phyloP scores from a whole-genome alignment of 1,139 yeast species.

The Yamadazyma spencermartinsiae region DNA sequence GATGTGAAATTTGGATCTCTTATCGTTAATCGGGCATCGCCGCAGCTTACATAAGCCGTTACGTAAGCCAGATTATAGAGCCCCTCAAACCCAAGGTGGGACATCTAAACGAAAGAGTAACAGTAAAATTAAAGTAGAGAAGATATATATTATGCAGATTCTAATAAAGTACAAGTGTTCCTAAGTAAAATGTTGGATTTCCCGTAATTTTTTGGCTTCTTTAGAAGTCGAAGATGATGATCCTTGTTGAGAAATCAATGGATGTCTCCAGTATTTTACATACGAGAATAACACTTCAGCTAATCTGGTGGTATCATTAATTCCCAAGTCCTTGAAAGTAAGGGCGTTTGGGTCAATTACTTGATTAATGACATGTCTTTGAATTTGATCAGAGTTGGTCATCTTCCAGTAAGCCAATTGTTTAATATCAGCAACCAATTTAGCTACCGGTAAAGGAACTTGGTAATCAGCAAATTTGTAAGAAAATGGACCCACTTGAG shows the following conservation, averaged over 20 bases:
- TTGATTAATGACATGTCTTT: slow-evolving; percentile 74
- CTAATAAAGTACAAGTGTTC: neutral
- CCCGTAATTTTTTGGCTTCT: slow-evolving; percentile 46
- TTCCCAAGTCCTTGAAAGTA: slow-evolving; percentile 73
- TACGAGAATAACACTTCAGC: slow-evolving; percentile 70
- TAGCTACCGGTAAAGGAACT: slow-evolving; percentile 43
- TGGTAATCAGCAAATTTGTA: slow-evolving; percentile 33
- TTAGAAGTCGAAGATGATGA: slow-evolving; percentile 44
- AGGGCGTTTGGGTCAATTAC: slow-evolving; percentile 58
- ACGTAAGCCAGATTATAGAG: too few relatives aligned
- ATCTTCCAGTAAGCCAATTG: slow-evolving; percentile 66
- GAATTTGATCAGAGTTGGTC: slow-evolving; percentile 73
- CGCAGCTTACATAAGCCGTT: neutral
- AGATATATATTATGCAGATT: neutral
- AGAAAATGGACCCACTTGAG: slow-evolving; percentile 54
- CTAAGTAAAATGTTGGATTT: slow-evolving; percentile 43
- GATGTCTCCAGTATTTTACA: slow-evolving; percentile 57
- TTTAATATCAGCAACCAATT: slow-evolving; percentile 47
- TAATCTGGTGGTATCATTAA: slow-evolving; percentile 61
- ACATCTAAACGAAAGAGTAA: too few relatives aligned
- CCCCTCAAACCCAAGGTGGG: too few relatives aligned
- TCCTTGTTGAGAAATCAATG: slow-evolving; percentile 50
- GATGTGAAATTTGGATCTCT: neutral
- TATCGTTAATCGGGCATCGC: neutral
- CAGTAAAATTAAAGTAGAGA: neutral